Conservation (phyloP, 2,329 filamentous ascomycete genomes). For the Didymella segeticola region DNA sequence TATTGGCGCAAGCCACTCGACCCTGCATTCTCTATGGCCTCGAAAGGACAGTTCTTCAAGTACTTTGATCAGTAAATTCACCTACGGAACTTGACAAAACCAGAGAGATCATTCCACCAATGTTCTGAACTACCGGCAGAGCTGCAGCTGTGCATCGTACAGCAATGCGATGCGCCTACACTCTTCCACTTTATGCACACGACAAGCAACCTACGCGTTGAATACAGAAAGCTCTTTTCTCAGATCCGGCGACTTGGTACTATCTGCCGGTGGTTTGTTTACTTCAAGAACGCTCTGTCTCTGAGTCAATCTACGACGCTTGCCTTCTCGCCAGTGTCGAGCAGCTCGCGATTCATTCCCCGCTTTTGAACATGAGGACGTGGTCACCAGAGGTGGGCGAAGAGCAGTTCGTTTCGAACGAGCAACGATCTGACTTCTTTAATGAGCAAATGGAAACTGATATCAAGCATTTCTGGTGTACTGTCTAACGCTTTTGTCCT, state of each 20-base stretch:
- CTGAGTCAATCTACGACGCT: not conserved
- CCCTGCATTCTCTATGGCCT: not conserved
- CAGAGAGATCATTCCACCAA: not conserved
- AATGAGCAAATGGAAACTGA: not conserved
- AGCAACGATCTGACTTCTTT: not conserved
- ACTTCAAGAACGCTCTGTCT: not conserved
- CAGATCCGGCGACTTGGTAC: conserved; percentile 10
- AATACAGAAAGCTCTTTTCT: conserved; percentile 21
- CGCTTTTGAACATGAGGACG: not conserved
- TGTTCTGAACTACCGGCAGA: conserved; percentile 12
- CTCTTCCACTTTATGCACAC: conserved; percentile 27
- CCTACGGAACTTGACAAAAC: not conserved
- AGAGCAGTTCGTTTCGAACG: not conserved
- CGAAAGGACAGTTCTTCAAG: not conserved
- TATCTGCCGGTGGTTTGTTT: conserved; percentile 1
- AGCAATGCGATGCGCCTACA: conserved; percentile 16
- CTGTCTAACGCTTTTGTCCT: conserved; percentile 9
- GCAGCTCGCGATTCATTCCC: not conserved
- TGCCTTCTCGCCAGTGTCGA: not conserved
- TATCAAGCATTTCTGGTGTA: conserved; percentile 12
- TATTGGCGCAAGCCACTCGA: not conserved
- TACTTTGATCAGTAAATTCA: conserved; percentile 1
- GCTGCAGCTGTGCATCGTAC: conserved; percentile 18
- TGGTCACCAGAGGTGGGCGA: not conserved
- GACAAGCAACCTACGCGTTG: conserved; percentile 3